Percentiles rank a stretch among this genome's conserved stretches.
phyloP scores from a whole-genome alignment of 495 filamentous ascomycete genomes.

The Trichoderma orchidacearum region DNA sequence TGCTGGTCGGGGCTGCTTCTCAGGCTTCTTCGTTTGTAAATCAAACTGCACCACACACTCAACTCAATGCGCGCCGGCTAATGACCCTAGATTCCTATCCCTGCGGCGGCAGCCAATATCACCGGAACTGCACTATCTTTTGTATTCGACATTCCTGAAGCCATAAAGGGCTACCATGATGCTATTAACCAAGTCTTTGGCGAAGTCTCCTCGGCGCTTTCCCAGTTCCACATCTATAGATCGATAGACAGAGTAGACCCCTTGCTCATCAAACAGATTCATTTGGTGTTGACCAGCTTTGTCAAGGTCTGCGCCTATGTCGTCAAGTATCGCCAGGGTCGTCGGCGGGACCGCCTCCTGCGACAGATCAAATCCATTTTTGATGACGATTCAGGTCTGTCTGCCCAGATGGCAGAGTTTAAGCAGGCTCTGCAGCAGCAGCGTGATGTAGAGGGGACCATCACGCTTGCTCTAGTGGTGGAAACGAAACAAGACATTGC shows the following conservation, averaged over 20 bases:
- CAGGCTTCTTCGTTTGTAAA: slow-evolving; percentile 4
- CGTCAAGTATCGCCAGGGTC: slow-evolving; percentile 6
- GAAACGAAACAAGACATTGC: neutral
- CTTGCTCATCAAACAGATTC: slow-evolving; percentile 1
- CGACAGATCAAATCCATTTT: slow-evolving; percentile 4
- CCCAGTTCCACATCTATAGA: slow-evolving; percentile 7
- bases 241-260: slow-evolving; percentile 1
- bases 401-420: slow-evolving; percentile 3
- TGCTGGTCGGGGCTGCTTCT: slow-evolving; percentile 6
- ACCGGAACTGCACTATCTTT: slow-evolving; percentile 5
- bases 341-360: slow-evolving; percentile 4
- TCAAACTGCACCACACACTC: neutral
- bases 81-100: slow-evolving; percentile 1
- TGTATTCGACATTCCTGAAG: slow-evolving; percentile 7
- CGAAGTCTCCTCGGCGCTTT: slow-evolving; percentile 3
- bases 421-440: slow-evolving; percentile 5
- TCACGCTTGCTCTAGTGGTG: slow-evolving; percentile 2
- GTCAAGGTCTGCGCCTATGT: slow-evolving; percentile 8
- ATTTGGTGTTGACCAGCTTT: slow-evolving; percentile 7
- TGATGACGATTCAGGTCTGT: slow-evolving; percentile 6
- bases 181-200: slow-evolving; percentile 5
- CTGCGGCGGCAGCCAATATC: slow-evolving; percentile 1
- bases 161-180: slow-evolving; percentile 6
- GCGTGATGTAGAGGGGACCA: slow-evolving; percentile 5
- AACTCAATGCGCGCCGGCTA: neutral